These are phyloP conservation scores for Aspergillus spinulosporus DNA, from an alignment of 2,329 filamentous ascomycete species.

Conservation along the genomic window DNA sequence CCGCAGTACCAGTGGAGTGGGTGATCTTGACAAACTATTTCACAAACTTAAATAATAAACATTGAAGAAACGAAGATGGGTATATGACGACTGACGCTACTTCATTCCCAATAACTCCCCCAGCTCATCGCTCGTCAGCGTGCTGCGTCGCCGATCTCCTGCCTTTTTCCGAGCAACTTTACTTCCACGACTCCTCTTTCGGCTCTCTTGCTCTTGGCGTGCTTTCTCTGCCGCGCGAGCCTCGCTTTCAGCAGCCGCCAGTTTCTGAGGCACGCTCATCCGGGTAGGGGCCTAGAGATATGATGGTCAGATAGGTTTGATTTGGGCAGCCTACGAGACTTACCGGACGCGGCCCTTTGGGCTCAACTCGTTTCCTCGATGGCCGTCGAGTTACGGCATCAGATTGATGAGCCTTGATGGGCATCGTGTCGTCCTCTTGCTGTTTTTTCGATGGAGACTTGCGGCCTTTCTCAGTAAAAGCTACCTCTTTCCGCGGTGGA, in stretches of 20 bases:
- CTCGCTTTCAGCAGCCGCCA: conserved; percentile 46
- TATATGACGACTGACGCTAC: conserved; percentile 11
- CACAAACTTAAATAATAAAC: conserved; percentile 5
- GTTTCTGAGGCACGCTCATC: conserved; percentile 45
- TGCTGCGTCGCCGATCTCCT: conserved; percentile 43
- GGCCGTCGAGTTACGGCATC: conserved; percentile 32
- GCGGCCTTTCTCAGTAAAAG: conserved; percentile 37
- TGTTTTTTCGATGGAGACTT: conserved; percentile 28
- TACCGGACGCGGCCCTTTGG: conserved; percentile 34
- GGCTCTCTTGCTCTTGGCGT: conserved; percentile 36
- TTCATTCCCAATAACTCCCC: conserved; percentile 41
- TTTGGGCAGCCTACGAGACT: conserved; percentile 12
- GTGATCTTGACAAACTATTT: background rate
- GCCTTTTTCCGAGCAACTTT: conserved; percentile 30
- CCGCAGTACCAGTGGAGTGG: background rate
- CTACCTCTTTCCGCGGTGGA: conserved; percentile 38
- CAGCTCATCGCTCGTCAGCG: conserved; percentile 47
- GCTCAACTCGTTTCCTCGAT: conserved; percentile 29
- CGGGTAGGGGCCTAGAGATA: conserved; percentile 20
- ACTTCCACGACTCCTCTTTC: conserved; percentile 37
- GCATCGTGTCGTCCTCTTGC: conserved; percentile 37
- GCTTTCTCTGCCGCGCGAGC: conserved; percentile 41
- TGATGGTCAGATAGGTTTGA: background rate
- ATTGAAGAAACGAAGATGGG: conserved; percentile 10
- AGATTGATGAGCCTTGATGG: conserved; percentile 36